Conservation (phyloP, 108 stramenopile genomes). For the Schizochytrium sp. region DNA sequence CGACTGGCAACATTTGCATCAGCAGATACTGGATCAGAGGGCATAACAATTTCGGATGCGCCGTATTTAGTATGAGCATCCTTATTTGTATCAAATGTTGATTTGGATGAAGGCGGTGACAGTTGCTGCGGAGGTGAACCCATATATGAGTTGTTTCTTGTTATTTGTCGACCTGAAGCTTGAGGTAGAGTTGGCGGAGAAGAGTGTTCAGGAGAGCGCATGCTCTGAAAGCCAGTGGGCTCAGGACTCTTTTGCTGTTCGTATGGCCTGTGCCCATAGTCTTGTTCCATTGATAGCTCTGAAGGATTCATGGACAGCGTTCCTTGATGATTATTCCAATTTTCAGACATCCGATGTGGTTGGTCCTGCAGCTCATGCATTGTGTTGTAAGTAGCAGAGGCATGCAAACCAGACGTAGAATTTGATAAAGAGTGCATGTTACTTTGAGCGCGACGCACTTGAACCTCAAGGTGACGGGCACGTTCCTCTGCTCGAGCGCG, state of each 20-base stretch:
- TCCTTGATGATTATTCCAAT: too few species aligned
- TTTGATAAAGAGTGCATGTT: neutral
- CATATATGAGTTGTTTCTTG: too few species aligned
- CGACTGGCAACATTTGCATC: neutral
- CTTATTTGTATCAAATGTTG: too few species aligned
- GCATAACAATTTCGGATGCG: neutral
- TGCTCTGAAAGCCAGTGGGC: neutral
- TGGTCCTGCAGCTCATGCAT: too few species aligned
- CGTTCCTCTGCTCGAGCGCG: conserved; percentile 1
- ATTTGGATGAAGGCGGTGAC: too few species aligned
- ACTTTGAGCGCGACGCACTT: neutral
- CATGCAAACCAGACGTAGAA: neutral
- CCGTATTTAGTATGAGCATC: neutral
- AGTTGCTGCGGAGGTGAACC: too few species aligned
- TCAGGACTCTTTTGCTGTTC: too few species aligned
- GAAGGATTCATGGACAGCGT: too few species aligned
- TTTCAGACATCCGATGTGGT: too few species aligned
- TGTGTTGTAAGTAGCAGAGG: neutral
- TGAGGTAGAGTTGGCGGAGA: neutral
- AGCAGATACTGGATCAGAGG: neutral
- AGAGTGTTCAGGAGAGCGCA: neutral
- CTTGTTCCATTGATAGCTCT: too few species aligned
- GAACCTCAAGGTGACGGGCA: conserved; percentile 17
- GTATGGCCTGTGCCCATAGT: too few species aligned
- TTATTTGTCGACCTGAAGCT: too few species aligned